Conservation (phyloP, 2,329 filamentous ascomycete genomes). For the Trematosphaeria pertusa region DNA sequence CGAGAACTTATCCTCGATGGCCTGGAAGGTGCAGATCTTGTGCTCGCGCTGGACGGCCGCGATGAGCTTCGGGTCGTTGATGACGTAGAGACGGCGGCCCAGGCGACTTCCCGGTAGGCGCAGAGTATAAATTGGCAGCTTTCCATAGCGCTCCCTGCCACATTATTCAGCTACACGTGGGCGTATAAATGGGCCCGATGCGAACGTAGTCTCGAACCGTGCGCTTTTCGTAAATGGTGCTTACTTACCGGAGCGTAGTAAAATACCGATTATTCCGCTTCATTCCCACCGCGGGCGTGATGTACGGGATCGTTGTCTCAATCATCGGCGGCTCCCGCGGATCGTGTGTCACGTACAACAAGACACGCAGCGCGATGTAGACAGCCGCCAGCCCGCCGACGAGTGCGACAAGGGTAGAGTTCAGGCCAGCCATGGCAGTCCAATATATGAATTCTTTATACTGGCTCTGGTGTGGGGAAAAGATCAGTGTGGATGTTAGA, state of each 20-base stretch:
- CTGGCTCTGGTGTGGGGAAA: too few relatives aligned
- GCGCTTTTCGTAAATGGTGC: neutral
- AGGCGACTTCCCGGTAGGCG: slow-evolving; percentile 45
- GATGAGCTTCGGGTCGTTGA: slow-evolving; percentile 44
- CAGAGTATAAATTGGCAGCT: slow-evolving; percentile 49
- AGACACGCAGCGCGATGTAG: slow-evolving; percentile 5
- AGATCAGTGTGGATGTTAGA: too few relatives aligned
- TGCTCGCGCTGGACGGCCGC: slow-evolving; percentile 44
- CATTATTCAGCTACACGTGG: too few relatives aligned
- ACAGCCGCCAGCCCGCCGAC: neutral
- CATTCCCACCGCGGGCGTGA: slow-evolving; percentile 11
- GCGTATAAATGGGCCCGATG: too few relatives aligned
- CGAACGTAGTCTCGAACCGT: too few relatives aligned
- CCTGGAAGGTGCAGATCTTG: slow-evolving; percentile 45
- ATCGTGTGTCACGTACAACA: slow-evolving; percentile 14
- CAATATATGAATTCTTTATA: too few relatives aligned
- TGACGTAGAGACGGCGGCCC: slow-evolving; percentile 48
- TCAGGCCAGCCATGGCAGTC: neutral
- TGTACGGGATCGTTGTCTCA: slow-evolving; percentile 8
- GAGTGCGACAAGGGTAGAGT: neutral
- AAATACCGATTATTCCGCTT: slow-evolving; percentile 11
- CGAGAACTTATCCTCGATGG: slow-evolving; percentile 45
- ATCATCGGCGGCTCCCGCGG: slow-evolving; percentile 15
- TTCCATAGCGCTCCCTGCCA: slow-evolving; percentile 1
- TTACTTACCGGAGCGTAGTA: slow-evolving; percentile 1